A percentile compares a stretch with the other conserved stretches of the same genome.
phyloP scores from a whole-genome alignment of 108 stramenopile species.

The Thalassiosira profunda region DNA sequence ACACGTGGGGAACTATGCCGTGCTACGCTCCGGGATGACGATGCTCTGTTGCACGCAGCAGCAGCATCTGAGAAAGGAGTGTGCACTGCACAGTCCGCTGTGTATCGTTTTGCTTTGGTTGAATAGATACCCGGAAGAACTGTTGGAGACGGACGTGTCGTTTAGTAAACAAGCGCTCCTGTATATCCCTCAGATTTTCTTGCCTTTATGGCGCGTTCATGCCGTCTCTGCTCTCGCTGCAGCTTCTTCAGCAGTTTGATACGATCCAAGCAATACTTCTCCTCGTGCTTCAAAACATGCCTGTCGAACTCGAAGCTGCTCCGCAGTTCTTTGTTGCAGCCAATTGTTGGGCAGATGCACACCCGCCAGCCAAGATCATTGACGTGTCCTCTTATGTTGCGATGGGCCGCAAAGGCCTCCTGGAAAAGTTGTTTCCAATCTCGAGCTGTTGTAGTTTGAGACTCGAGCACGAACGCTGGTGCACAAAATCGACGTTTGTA shows the following conservation, averaged over 20 bases:
- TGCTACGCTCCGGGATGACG: conserved; percentile 13
- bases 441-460: background rate
- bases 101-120: too few species aligned
- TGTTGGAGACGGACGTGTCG: too few species aligned
- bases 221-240: background rate
- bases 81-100: too few species aligned
- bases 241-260: background rate
- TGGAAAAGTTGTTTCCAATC: conserved; percentile 27
- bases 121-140: too few species aligned
- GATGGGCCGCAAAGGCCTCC: background rate
- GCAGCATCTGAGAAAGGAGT: too few species aligned
- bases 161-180: too few species aligned
- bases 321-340: conserved; percentile 3
- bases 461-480: background rate
- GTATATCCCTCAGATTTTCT: background rate
- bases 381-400: background rate
- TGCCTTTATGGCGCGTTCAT: background rate
- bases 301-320: conserved; percentile 14
- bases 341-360: conserved; percentile 14
- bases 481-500: conserved; percentile 33
- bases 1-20: background rate
- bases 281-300: conserved; percentile 29
- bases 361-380: conserved; percentile 20
- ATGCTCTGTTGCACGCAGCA: background rate
- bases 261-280: conserved; percentile 1